phyloP scores from a whole-genome alignment of 805 yeast species.

The Hanseniaspora occidentalis region DNA sequence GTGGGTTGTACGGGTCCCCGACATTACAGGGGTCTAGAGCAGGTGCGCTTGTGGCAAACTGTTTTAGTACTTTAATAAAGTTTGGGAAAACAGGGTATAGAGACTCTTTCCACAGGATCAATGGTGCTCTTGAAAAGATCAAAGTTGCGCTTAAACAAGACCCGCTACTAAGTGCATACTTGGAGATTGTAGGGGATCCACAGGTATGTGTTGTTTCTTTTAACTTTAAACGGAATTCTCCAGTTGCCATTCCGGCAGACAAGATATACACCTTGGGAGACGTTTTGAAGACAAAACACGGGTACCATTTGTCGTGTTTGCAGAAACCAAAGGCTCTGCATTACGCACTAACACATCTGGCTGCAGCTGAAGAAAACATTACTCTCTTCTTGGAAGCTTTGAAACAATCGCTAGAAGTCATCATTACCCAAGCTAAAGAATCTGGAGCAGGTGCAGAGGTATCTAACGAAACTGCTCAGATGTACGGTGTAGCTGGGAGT shows the following conservation, averaged over 20 bases:
- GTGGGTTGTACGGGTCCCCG: constrained; percentile 94
- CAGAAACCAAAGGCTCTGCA: constrained; percentile 90
- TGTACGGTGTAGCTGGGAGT: constrained; percentile 94
- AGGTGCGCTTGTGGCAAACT: constrained; percentile 94
- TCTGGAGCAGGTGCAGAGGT: constrained; percentile 9
- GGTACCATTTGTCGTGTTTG: constrained; percentile 84
- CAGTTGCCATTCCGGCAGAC: constrained; percentile 28
- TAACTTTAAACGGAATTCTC: constrained; percentile 5
- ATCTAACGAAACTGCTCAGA: constrained; percentile 64
- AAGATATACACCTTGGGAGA: constrained; percentile 70
- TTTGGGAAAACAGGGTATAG: constrained; percentile 79
- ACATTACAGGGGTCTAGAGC: constrained; percentile 95
- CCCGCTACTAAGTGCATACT: constrained; percentile 27
- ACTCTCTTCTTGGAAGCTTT: neutral
- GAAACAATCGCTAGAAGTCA: constrained; percentile 1
- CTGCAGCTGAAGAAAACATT: constrained; percentile 1
- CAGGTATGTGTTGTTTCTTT: constrained; percentile 66
- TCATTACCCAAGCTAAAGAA: constrained; percentile 9
- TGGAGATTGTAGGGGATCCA: constrained; percentile 78
- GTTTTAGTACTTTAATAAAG: constrained; percentile 86
- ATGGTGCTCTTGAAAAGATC: constrained; percentile 53
- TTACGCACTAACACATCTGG: constrained; percentile 67
- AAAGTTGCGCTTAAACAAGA: constrained; percentile 25
- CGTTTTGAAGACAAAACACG: constrained; percentile 39
- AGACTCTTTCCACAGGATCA: constrained; percentile 52